Evolutionary conservation across 2,329 filamentous ascomycete species (phyloP), one percentile per base, ranked within the genome.

Genomic region (Pseudogymnoascus sp.): DNA sequence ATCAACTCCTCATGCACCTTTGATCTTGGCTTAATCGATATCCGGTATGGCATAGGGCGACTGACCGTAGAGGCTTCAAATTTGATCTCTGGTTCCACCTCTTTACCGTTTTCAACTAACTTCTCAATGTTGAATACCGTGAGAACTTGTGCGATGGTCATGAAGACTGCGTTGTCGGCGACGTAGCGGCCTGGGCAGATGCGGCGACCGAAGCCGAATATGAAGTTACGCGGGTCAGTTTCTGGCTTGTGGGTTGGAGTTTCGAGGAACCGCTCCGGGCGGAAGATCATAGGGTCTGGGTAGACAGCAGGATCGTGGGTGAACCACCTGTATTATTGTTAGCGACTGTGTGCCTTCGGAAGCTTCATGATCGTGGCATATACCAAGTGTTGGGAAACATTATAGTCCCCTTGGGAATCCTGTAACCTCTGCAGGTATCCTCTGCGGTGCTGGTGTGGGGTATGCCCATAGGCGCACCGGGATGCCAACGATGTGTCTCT

Each of bases 361-460:
- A 43, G 2, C 6, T 60, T 43, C 2, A 43, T 41, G 35, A 59
- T 6, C 8, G 20, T 33, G 12, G 30, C 33, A 18, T 22, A 47
- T 57, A 61, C 61, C 61, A 62, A 25, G 61, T 64, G 57, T 69
- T 69, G 6, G 39, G 14, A n/a, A 60, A 22, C 12, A 63, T 4
- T 4, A 74, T 73, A 50, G 74, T 75, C 2, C 82, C 82, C n/a
- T 77, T 78, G n/a, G 81, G 81, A 58, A 85, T 82, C 62, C 77
- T 76, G 68, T 80, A 79, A 57, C 77, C 81, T 25, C 79, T 73
- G 67, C 83, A 85, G 12, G 77, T 73, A 60, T 85, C 82, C 50
- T 85, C 81, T 58, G 77, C 70, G 2, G 78, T 73, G 16, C 79
- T 74, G 41, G 73, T 75, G 67, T 85, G 82, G 1, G 82, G 82